These are phyloP conservation scores for Talaromyces stipitatus DNA, from an alignment of 495 filamentous ascomycete species.

Conservation along the genomic window DNA sequence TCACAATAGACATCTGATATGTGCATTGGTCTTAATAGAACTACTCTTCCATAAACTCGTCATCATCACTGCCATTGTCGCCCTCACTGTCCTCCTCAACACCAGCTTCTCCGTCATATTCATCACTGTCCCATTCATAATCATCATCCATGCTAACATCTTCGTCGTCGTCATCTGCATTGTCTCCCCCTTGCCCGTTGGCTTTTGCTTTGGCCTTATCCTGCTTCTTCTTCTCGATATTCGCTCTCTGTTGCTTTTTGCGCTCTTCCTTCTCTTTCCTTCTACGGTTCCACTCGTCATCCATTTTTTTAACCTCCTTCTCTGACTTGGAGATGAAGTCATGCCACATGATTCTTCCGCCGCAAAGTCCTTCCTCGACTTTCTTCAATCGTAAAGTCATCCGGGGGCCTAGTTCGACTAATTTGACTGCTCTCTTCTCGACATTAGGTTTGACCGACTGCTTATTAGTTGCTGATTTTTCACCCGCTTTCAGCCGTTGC, in stretches of 20 bases:
- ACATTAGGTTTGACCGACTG: slow-evolving; percentile 30
- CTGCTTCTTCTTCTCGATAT: slow-evolving; percentile 74
- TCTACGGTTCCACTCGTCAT: slow-evolving; percentile 70
- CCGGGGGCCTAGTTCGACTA: slow-evolving; percentile 86
- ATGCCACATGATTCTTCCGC: slow-evolving; percentile 95
- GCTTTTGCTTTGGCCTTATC: slow-evolving; percentile 44
- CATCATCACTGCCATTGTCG: not conserved
- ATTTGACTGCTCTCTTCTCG: slow-evolving; percentile 82
- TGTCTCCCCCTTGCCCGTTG: slow-evolving; percentile 33
- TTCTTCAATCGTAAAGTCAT: slow-evolving; percentile 87
- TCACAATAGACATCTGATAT: not conserved
- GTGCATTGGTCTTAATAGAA: not conserved
- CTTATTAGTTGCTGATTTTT: slow-evolving; percentile 30
- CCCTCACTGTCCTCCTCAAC: slow-evolving; percentile 42
- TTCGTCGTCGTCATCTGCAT: slow-evolving; percentile 52
- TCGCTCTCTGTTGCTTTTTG: slow-evolving; percentile 74
- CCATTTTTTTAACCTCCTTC: slow-evolving; percentile 65
- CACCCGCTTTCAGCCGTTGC: slow-evolving; percentile 41
- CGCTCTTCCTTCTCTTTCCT: slow-evolving; percentile 74
- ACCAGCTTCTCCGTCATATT: slow-evolving; percentile 49
- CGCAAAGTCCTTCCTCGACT: slow-evolving; percentile 90
- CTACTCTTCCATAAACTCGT: slow-evolving; percentile 10
- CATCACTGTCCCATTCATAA: slow-evolving; percentile 56
- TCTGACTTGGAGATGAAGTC: slow-evolving; percentile 80
- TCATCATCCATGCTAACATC: slow-evolving; percentile 48